phyloP scores from a whole-genome alignment of 1,284 basidiomycete genomes.

The Sanghuangporus sanghuang region DNA sequence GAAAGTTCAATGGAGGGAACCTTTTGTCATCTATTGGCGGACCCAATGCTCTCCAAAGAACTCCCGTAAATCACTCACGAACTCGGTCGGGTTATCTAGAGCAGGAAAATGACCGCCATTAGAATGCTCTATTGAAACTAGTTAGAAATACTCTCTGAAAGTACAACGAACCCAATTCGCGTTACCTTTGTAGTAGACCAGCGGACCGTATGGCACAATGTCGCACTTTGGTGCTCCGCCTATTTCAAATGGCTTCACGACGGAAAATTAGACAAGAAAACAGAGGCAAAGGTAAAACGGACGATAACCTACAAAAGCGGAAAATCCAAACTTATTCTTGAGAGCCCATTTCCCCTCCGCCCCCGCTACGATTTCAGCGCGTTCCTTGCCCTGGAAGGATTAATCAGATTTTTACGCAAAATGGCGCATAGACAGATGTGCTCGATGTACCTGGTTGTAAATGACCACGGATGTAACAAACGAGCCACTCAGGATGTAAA shows the following conservation, averaged over 20 bases:
- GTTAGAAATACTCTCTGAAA: background rate
- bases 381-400: background rate
- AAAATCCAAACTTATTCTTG: conserved; percentile 19
- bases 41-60: conserved; percentile 10
- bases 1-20: background rate
- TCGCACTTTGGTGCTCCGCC: conserved; percentile 15
- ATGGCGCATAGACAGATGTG: background rate
- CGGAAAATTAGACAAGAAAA: background rate
- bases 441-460: conserved; percentile 18
- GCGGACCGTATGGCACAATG: conserved; percentile 12
- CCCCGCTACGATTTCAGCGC: background rate
- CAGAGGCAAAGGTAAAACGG: background rate
- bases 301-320: conserved; percentile 17
- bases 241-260: conserved; percentile 21
- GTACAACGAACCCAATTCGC: background rate
- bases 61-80: conserved; percentile 11
- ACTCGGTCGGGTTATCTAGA: conserved; percentile 11
- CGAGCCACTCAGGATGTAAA: conserved; percentile 22
- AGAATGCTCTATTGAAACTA: conserved; percentile 4
- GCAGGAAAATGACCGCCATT: conserved; percentile 17
- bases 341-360: conserved; percentile 11
- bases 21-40: background rate
- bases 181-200: conserved; percentile 22
- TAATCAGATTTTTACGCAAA: background rate
- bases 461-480: conserved; percentile 23